These are phyloP conservation scores for Colletotrichum zoysiae DNA, from an alignment of 2,329 filamentous ascomycete genomes.

Conservation along the genomic window DNA sequence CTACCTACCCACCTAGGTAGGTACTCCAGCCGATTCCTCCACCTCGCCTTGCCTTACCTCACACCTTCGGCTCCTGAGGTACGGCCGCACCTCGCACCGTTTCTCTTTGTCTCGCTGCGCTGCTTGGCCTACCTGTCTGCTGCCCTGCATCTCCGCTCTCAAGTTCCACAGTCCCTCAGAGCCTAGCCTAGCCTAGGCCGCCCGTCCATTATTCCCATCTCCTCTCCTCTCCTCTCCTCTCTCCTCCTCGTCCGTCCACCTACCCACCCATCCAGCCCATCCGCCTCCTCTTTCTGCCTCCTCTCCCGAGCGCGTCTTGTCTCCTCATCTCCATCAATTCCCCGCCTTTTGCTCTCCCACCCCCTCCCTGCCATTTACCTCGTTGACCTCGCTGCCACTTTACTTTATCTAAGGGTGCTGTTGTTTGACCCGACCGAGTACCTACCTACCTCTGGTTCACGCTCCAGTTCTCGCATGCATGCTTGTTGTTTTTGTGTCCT, in stretches of 20 bases:
- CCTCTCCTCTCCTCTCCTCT: conserved; percentile 33
- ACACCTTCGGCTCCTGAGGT: conserved; percentile 14
- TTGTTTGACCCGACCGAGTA: conserved; percentile 38
- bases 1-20: neutral
- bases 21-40: conserved; percentile 2
- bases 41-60: neutral
- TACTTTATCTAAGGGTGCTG: conserved; percentile 40
- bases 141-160: conserved; percentile 9
- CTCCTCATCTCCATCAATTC: conserved; percentile 44
- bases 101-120: conserved; percentile 30
- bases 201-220: neutral
- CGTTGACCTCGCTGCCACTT: conserved; percentile 43
- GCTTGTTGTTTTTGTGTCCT: conserved; percentile 34
- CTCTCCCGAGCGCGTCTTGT: conserved; percentile 35
- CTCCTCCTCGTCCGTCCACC: conserved; percentile 40
- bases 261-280: neutral
- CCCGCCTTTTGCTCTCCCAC: conserved; percentile 43
- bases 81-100: conserved; percentile 26
- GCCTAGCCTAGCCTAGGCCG: neutral
- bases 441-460: conserved; percentile 20
- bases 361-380: conserved; percentile 45
- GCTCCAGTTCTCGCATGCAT: conserved; percentile 32
- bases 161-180: conserved; percentile 15
- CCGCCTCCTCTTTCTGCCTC: conserved; percentile 38
- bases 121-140: neutral